Percentiles rank a stretch among this genome's conserved stretches.
phyloP scores from a whole-genome alignment of 768 basidiomycete genomes.

The Trametes villosa region DNA sequence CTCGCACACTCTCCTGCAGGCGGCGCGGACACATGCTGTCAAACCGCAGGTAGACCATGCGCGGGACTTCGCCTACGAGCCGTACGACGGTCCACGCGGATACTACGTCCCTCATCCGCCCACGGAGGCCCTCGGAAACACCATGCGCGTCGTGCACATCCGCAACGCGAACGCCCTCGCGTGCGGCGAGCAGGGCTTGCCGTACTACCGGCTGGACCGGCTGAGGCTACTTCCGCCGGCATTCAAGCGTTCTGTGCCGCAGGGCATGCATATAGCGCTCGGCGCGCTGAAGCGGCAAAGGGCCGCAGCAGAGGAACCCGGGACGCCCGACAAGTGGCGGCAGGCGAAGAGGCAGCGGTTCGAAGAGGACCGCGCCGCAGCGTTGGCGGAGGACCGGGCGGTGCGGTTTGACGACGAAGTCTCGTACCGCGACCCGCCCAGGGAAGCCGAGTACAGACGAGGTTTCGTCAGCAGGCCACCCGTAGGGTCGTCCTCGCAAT shows the following conservation, averaged over 20 bases:
- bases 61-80: constrained; percentile 34
- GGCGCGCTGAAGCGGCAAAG: constrained; percentile 20
- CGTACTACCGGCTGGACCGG: constrained; percentile 15
- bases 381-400: constrained; percentile 4
- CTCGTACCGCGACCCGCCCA: constrained; percentile 7
- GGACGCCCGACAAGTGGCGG: neutral
- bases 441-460: neutral
- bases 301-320: neutral
- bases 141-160: constrained; percentile 20
- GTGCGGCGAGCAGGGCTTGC: constrained; percentile 13
- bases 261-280: constrained; percentile 3
- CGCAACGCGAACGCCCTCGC: constrained; percentile 20
- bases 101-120: constrained; percentile 31
- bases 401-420: constrained; percentile 11
- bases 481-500: neutral
- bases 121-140: constrained; percentile 19
- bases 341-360: constrained; percentile 5
- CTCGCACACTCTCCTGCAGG: neutral
- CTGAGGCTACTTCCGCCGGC: neutral
- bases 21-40: neutral
- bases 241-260: constrained; percentile 9
- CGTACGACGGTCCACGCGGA: constrained; percentile 21
- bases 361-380: constrained; percentile 16
- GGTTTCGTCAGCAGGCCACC: neutral
- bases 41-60: constrained; percentile 13